Conservation (phyloP, 805 yeast species). For the Candida railenensis region DNA sequence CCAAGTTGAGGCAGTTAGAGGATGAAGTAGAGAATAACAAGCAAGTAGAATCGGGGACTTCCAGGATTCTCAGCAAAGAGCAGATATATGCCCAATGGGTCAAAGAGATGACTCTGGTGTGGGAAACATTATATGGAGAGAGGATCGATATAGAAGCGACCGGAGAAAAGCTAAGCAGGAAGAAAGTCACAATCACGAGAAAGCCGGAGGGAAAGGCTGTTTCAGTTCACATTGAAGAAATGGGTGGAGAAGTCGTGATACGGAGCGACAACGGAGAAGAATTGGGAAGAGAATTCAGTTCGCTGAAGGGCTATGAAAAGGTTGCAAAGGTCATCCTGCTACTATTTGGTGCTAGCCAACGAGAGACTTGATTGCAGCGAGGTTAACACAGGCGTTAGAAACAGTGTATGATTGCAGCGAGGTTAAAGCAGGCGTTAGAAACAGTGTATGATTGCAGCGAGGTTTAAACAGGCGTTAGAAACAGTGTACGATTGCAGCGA, state of each 20-base stretch:
- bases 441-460: no score
- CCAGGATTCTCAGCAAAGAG: slow-evolving; percentile 4
- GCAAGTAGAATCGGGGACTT: not conserved
- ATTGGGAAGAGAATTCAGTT: not conserved
- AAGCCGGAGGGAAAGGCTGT: not conserved
- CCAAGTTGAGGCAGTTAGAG: slow-evolving; percentile 15
- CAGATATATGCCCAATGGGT: slow-evolving; percentile 23
- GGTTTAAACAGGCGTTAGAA: no score
- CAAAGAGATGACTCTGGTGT: slow-evolving; percentile 19
- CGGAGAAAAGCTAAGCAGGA: not conserved
- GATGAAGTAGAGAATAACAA: slow-evolving; percentile 11
- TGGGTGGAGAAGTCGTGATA: not conserved
- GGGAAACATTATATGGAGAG: slow-evolving; percentile 10
- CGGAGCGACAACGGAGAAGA: not conserved
- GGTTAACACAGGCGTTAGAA: no score
- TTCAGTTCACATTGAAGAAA: not conserved
- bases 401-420: no score
- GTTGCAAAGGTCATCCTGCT: not conserved
- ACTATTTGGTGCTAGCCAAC: no score
- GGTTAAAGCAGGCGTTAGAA: no score
- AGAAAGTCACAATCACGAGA: not conserved
- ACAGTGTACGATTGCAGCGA: no score
- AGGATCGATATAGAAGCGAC: not conserved
- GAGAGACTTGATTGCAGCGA: no score
- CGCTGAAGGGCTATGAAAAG: not conserved